These are phyloP conservation scores for Pseudogymnoascus sp. DNA, from an alignment of 2,329 filamentous ascomycete genomes.

Conservation along the genomic window DNA sequence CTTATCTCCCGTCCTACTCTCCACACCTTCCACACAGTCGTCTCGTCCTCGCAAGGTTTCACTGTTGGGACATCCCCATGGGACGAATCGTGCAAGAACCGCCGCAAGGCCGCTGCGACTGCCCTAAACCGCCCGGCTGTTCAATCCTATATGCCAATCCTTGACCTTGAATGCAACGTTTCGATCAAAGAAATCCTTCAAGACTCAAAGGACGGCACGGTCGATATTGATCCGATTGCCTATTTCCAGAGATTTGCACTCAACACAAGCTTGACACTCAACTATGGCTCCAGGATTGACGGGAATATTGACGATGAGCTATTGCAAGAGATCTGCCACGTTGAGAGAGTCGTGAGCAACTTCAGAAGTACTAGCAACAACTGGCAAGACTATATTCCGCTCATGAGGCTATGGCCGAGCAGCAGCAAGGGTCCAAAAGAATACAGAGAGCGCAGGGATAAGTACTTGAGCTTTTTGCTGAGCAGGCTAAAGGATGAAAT, in stretches of 20 bases:
- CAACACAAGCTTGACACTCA: slow-evolving; percentile 69
- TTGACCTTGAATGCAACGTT: slow-evolving; percentile 66
- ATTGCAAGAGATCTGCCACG: slow-evolving; percentile 64
- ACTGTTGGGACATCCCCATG: slow-evolving; percentile 80
- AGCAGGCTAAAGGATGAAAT: slow-evolving; percentile 54
- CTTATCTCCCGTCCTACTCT: slow-evolving; percentile 70
- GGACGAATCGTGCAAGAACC: slow-evolving; percentile 71
- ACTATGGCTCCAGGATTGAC: slow-evolving; percentile 70
- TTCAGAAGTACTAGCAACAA: slow-evolving; percentile 75
- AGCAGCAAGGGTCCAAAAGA: slow-evolving; percentile 55
- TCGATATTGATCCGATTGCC: slow-evolving; percentile 61
- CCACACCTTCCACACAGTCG: slow-evolving; percentile 74
- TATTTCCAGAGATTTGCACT: slow-evolving; percentile 71
- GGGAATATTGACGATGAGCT: slow-evolving; percentile 61
- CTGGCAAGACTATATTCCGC: slow-evolving; percentile 76
- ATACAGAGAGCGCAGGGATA: slow-evolving; percentile 61
- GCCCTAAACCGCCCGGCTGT: slow-evolving; percentile 69
- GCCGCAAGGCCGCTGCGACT: slow-evolving; percentile 70
- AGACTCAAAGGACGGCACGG: slow-evolving; percentile 53
- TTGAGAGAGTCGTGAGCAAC: slow-evolving; percentile 68
- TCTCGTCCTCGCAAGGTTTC: slow-evolving; percentile 69
- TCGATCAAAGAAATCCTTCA: slow-evolving; percentile 65
- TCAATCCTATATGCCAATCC: slow-evolving; percentile 73
- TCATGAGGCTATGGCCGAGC: slow-evolving; percentile 57
- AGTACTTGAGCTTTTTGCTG: slow-evolving; percentile 54